Conservation (phyloP, 192 early-diverging fungal species). For the Coemansia umbellata region DNA sequence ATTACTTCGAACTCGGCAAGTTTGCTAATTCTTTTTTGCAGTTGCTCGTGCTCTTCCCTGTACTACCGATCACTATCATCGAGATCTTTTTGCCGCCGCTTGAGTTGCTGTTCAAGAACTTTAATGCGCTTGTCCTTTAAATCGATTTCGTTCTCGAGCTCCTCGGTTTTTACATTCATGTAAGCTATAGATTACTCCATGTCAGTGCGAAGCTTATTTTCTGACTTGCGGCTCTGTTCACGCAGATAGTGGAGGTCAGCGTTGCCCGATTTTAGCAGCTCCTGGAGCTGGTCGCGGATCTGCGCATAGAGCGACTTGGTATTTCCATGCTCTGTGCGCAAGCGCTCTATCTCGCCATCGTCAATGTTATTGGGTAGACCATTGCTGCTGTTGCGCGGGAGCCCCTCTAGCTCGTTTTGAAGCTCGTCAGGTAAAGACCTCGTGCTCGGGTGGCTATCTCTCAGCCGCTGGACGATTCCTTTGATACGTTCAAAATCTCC, state of each 20-base stretch:
- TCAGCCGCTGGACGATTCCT: too few species aligned
- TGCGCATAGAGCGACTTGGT: constrained; percentile 47
- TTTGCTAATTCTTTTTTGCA: too few species aligned
- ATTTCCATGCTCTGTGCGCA: constrained; percentile 38
- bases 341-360: constrained; percentile 16
- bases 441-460: too few species aligned
- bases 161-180: background rate
- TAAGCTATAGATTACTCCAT: background rate
- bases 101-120: constrained; percentile 6
- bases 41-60: background rate
- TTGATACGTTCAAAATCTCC: too few species aligned
- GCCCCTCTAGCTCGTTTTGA: background rate
- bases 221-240: constrained; percentile 14
- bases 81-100: constrained; percentile 2
- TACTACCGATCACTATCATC: constrained; percentile 1
- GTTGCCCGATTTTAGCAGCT: constrained; percentile 21
- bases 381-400: background rate
- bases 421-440: background rate
- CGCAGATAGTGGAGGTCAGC: constrained; percentile 9
- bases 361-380: constrained; percentile 34
- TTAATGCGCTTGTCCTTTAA: too few species aligned
- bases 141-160: too few species aligned
- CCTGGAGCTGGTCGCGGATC: constrained; percentile 49
- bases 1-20: too few species aligned
- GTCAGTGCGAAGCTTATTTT: constrained; percentile 6